Base-by-base conservation (phyloP, 768 basidiomycete genomes). In the Udeniomyces megalosporus region DNA sequence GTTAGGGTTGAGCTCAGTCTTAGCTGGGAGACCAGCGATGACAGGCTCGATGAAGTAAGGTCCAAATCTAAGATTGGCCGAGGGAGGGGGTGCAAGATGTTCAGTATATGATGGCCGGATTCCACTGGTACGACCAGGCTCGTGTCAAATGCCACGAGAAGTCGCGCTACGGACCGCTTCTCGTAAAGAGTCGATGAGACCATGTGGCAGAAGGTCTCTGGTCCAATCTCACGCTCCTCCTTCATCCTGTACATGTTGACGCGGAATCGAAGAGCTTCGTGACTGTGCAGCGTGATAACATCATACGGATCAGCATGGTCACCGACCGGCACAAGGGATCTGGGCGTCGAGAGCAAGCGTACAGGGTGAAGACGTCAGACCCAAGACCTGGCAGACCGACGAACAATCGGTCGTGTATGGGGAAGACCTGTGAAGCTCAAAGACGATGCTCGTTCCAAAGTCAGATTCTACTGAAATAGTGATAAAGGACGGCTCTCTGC, bases 241-340 rank as follows among this genome's bases (percentile, higher is more conserved):
- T 99, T 99, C 80, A 99, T 96, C 34, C 88, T 87, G 76, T 96
- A 97, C 88, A 97, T 92, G 78, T 99, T 99, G 62, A 93, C 85
- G 67, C 91, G 81, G 76, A 85, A 92, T 58, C 95, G 84, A 71
- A 97, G 85, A 45, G 82, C 81, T 74, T 97, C 93, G 68, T 82
- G 84, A 62, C 92, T 95, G 70, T 1, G 29, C 42, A 4, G 44
- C 59, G 55, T 31, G n/a, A n/a, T n/a, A 17, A n/a, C 1, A 35
- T 3, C n/a, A n/a, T n/a, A n/a, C n/a, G 22, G n/a, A 3, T 31
- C 31, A 47, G 42, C 59, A 32, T 28, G 17, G n/a, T 26, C 17
- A 4, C 4, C 26, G 14, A 28, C n/a, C n/a, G n/a, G n/a, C n/a
- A n/a, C n/a, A n/a, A n/a, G n/a, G n/a, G n/a, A n/a, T n/a, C n/a